These are phyloP conservation scores for Blastobotrys attinorum DNA, from an alignment of 805 yeast species.

Conservation along the genomic window DNA sequence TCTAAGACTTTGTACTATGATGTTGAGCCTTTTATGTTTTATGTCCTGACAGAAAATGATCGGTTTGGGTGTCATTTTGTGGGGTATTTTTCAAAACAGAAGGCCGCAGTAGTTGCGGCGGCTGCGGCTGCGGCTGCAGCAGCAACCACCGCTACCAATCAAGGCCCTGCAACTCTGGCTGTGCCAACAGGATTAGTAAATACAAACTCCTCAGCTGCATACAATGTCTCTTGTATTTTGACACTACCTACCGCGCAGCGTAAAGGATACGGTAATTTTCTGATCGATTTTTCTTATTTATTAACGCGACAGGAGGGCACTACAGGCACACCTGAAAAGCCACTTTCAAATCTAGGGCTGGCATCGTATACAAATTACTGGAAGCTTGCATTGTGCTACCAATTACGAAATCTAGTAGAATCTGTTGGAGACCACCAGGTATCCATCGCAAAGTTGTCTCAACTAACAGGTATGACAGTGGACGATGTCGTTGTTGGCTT, in stretches of 20 bases:
- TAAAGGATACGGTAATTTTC: constrained; percentile 78
- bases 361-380: constrained; percentile 82
- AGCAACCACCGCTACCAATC: too few relatives aligned
- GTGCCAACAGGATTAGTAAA: too few relatives aligned
- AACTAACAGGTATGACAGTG: constrained; percentile 73
- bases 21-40: constrained; percentile 91
- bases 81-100: constrained; percentile 92
- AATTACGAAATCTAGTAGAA: constrained; percentile 24
- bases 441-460: constrained; percentile 56
- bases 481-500: constrained; percentile 83
- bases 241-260: constrained; percentile 85
- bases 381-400: constrained; percentile 57
- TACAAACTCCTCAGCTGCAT: constrained; percentile 23
- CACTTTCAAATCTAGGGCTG: constrained; percentile 78
- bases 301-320: constrained; percentile 67
- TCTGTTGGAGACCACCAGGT: constrained; percentile 7
- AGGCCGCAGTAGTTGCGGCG: constrained; percentile 26
- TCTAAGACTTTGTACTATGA: constrained; percentile 91
- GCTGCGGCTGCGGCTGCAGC: too few relatives aligned
- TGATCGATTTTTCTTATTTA: constrained; percentile 84
- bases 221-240: constrained; percentile 83
- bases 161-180: too few relatives aligned
- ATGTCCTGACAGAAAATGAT: constrained; percentile 68
- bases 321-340: constrained; percentile 92
- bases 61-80: constrained; percentile 60